phyloP scores from a whole-genome alignment of 257 asterid species.

The Fraxinus americana region DNA sequence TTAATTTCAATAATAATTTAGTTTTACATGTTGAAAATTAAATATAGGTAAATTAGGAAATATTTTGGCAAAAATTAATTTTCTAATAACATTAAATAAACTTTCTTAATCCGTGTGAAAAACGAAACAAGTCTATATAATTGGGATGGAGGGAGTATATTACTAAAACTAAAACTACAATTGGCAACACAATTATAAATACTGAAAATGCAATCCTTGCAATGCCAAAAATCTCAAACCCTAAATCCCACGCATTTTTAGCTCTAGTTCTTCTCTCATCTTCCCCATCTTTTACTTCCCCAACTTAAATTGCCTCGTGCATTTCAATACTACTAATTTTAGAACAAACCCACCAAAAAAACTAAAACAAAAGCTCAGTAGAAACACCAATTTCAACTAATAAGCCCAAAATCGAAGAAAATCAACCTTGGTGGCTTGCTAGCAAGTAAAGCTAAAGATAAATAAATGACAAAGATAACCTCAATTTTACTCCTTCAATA shows the following conservation, averaged over 20 bases:
- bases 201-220: not conserved
- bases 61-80: too few relatives aligned
- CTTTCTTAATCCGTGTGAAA: too few relatives aligned
- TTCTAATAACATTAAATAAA: too few relatives aligned
- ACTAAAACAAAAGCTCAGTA: not conserved
- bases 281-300: constrained; percentile 23
- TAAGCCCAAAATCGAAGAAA: constrained; percentile 9
- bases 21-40: too few relatives aligned
- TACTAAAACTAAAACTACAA: constrained; percentile 16
- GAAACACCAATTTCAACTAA: constrained; percentile 18
- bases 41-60: too few relatives aligned
- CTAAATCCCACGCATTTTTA: constrained; percentile 15
- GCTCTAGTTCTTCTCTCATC: constrained; percentile 1
- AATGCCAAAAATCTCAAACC: constrained; percentile 27
- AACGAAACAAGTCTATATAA: too few relatives aligned
- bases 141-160: too few relatives aligned
- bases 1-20: too few relatives aligned
- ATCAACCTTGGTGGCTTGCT: constrained; percentile 23
- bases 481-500: too few relatives aligned
- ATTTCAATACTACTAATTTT: constrained; percentile 25
- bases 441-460: too few relatives aligned
- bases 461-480: too few relatives aligned
- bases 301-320: constrained; percentile 21
- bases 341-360: constrained; percentile 17
- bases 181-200: constrained; percentile 18